Conservation (phyloP, 2,329 filamentous ascomycete species). For the Graphium sp. region DNA sequence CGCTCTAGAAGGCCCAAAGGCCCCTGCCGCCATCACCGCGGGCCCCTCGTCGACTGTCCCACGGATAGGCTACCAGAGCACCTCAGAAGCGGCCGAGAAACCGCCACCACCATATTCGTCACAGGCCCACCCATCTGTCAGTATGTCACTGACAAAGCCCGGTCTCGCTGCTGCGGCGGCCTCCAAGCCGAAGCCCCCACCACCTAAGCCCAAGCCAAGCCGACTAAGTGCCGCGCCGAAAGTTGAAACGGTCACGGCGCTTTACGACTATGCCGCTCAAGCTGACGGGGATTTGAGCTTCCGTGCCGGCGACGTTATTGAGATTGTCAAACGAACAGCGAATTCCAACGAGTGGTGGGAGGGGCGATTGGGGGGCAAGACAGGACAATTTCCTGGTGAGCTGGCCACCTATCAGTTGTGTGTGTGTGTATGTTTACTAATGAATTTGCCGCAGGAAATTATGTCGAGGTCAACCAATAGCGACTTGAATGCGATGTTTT, state of each 20-base stretch:
- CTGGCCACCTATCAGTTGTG: neutral
- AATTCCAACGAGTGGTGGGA: slow-evolving; percentile 98
- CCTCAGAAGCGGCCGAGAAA: slow-evolving; percentile 27
- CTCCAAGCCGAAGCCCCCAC: slow-evolving; percentile 51
- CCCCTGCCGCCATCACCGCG: slow-evolving; percentile 32
- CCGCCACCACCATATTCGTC: slow-evolving; percentile 62
- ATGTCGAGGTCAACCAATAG: slow-evolving; percentile 3
- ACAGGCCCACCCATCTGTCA: slow-evolving; percentile 15
- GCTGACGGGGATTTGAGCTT: slow-evolving; percentile 91
- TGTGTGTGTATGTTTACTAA: neutral
- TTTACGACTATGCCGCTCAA: slow-evolving; percentile 94
- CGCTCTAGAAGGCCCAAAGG: slow-evolving; percentile 28
- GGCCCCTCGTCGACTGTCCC: slow-evolving; percentile 16
- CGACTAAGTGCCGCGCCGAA: slow-evolving; percentile 46
- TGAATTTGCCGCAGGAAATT: slow-evolving; percentile 2
- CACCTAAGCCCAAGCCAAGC: slow-evolving; percentile 64
- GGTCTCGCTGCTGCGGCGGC: slow-evolving; percentile 29
- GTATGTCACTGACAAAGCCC: slow-evolving; percentile 13
- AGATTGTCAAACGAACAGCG: slow-evolving; percentile 66
- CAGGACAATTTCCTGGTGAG: slow-evolving; percentile 91
- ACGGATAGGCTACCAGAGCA: slow-evolving; percentile 14
- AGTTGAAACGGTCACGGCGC: slow-evolving; percentile 67
- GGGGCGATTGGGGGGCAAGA: slow-evolving; percentile 60
- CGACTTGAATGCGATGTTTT: neutral
- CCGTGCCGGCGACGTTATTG: slow-evolving; percentile 72